Evolutionary conservation across 805 yeast species (phyloP).

Genomic region (Metschnikowia rubicola): DNA sequence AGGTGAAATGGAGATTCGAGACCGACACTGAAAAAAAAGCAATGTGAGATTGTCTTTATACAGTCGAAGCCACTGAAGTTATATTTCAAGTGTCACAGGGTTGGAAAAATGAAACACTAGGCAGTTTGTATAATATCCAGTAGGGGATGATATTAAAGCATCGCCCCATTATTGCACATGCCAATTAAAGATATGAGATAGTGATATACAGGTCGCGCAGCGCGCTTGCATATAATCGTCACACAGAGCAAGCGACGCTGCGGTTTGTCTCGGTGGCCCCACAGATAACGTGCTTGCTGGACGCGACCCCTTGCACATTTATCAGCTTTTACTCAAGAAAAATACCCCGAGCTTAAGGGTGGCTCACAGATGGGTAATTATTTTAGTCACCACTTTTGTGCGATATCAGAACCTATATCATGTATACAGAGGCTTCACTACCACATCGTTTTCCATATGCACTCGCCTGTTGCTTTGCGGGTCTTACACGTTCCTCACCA

Average conservation of each 20-base stretch:
- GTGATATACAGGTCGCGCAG: slow-evolving; percentile 5
- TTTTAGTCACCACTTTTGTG: too few species aligned
- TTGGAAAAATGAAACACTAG: slow-evolving; percentile 1
- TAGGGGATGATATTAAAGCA: slow-evolving; percentile 3
- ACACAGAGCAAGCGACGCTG: not conserved
- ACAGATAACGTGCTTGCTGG: not conserved
- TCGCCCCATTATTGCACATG: slow-evolving; percentile 6
- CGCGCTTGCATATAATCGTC: not conserved
- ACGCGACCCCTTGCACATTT: not conserved
- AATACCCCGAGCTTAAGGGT: too few species aligned
- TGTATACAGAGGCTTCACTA: too few species aligned
- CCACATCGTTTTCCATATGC: too few species aligned
- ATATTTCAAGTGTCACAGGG: not conserved
- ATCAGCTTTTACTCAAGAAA: too few species aligned
- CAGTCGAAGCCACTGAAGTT: not conserved
- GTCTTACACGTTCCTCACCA: too few species aligned
- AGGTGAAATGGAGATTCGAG: not conserved
- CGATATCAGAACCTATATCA: too few species aligned
- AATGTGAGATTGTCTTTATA: not conserved
- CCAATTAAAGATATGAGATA: slow-evolving; percentile 4
- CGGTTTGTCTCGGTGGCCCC: not conserved
- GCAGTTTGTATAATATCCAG: not conserved
- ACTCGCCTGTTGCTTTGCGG: too few species aligned
- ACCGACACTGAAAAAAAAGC: not conserved
- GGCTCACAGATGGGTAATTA: too few species aligned